Percentiles rank a stretch among this genome's conserved stretches.
These are phyloP conservation scores for Globisporangium uncinulatum DNA, from an alignment of 352 stramenopile genomes.

Conservation along the genomic window DNA sequence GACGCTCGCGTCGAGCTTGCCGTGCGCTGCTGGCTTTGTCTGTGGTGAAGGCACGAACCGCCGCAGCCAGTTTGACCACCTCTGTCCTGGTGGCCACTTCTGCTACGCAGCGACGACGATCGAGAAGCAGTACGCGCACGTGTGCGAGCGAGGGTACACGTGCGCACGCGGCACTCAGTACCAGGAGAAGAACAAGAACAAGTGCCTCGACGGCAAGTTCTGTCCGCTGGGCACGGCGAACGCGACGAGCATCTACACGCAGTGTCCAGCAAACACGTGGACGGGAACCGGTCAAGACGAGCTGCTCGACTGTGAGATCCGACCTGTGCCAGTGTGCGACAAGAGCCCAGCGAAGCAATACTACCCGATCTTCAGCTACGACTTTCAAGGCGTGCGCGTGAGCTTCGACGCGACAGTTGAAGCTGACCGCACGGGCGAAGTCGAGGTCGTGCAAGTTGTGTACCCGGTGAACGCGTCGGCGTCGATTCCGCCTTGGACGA, in stretches of 20 bases:
- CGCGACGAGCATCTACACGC: constrained; percentile 70
- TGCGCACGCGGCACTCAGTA: constrained; percentile 87
- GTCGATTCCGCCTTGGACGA: constrained; percentile 83
- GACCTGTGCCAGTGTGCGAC: constrained; percentile 91
- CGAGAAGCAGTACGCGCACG: constrained; percentile 76
- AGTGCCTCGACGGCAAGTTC: constrained; percentile 92
- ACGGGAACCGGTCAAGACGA: constrained; percentile 69
- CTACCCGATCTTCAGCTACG: constrained; percentile 73
- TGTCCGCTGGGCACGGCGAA: constrained; percentile 89
- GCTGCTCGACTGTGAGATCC: constrained; percentile 87
- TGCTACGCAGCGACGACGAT: constrained; percentile 84
- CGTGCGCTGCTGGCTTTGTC: constrained; percentile 91
- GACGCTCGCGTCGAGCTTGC: constrained; percentile 72
- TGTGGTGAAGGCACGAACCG: constrained; percentile 93
- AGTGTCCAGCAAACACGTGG: constrained; percentile 91
- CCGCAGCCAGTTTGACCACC: constrained; percentile 86
- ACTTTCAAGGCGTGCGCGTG: constrained; percentile 42
- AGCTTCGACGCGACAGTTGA: constrained; percentile 76
- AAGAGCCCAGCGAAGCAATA: constrained; percentile 82
- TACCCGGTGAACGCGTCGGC: constrained; percentile 91
- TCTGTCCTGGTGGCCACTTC: constrained; percentile 91
- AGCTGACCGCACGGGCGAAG: constrained; percentile 67
- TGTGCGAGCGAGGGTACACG: constrained; percentile 86
- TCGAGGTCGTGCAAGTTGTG: constrained; percentile 87
- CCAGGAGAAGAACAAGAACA: constrained; percentile 88